phyloP scores from a whole-genome alignment of 805 yeast species.

The Zygosaccharomyces rouxii region DNA sequence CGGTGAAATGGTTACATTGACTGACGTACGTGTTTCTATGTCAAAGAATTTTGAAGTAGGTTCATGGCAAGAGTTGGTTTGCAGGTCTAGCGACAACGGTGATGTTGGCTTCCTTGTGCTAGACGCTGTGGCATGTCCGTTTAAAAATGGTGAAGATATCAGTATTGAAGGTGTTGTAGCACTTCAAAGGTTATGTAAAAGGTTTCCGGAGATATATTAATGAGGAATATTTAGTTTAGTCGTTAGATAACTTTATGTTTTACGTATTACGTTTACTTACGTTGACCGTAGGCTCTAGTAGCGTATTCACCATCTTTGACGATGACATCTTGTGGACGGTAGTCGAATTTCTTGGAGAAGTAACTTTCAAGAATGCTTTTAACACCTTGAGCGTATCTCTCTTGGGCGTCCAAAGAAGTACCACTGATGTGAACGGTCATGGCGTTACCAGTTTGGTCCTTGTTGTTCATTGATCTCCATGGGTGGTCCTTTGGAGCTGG shows the following conservation, averaged over 20 bases:
- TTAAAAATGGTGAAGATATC: conserved; percentile 27
- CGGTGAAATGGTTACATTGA: conserved; percentile 29
- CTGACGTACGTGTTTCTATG: conserved; percentile 26
- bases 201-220: conserved; percentile 33
- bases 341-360: conserved; percentile 33
- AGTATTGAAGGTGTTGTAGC: conserved; percentile 34
- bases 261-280: conserved; percentile 19
- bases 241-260: neutral
- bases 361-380: conserved; percentile 58
- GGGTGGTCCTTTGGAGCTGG: conserved; percentile 76
- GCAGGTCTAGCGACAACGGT: conserved; percentile 33
- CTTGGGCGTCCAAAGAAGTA: conserved; percentile 75
- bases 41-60: conserved; percentile 25
- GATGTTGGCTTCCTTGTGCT: conserved; percentile 33
- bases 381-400: conserved; percentile 68
- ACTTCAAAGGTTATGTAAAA: conserved; percentile 27
- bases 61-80: conserved; percentile 36
- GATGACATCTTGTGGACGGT: neutral
- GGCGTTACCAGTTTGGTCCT: conserved; percentile 70
- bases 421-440: conserved; percentile 43
- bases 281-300: conserved; percentile 60
- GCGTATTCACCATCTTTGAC: conserved; percentile 55
- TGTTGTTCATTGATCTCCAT: conserved; percentile 66
- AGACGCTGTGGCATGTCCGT: conserved; percentile 31
- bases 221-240: neutral